A percentile compares a stretch with the other conserved stretches of the same genome.
Evolutionary conservation across 2,329 filamentous ascomycete genomes (phyloP).

Genomic region (Venturia asperata): DNA sequence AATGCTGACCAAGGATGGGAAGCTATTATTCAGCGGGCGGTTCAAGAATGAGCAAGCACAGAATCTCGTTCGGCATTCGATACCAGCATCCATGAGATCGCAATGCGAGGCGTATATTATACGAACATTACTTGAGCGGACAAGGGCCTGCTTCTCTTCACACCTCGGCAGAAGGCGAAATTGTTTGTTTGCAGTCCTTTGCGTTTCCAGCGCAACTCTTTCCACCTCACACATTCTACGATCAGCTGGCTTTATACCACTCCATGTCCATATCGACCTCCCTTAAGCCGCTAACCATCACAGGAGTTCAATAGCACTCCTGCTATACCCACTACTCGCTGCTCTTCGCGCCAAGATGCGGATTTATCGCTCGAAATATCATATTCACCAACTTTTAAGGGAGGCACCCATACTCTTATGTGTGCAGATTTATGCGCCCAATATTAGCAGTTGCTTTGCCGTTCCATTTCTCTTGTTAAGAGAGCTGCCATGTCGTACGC

Average conservation of each 20-base stretch:
- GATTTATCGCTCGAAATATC: constrained; percentile 1
- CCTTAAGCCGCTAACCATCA: constrained; percentile 3
- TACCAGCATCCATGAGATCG: background rate
- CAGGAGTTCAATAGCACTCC: background rate
- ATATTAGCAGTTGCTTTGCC: background rate
- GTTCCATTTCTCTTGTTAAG: constrained; percentile 2
- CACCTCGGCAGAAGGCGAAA: background rate
- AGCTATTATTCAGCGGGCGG: background rate
- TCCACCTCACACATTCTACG: background rate
- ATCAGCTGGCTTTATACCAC: background rate
- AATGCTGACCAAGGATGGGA: constrained; percentile 10
- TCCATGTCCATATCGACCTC: constrained; percentile 2
- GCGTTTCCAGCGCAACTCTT: background rate
- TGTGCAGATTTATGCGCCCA: background rate
- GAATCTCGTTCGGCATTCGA: no score
- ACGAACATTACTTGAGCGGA: background rate
- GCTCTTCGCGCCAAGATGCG: background rate
- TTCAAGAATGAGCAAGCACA: background rate
- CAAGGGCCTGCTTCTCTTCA: background rate
- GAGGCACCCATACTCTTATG: constrained; percentile 12
- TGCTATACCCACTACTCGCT: constrained; percentile 8
- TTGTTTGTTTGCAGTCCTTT: background rate
- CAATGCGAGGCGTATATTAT: background rate
- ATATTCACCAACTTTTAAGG: constrained; percentile 7
- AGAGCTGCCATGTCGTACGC: constrained; percentile 12